Evolutionary conservation across 495 filamentous ascomycete genomes (phyloP), one percentile per base, ranked within the genome.

Genomic region (Penicillium mononematosum): DNA sequence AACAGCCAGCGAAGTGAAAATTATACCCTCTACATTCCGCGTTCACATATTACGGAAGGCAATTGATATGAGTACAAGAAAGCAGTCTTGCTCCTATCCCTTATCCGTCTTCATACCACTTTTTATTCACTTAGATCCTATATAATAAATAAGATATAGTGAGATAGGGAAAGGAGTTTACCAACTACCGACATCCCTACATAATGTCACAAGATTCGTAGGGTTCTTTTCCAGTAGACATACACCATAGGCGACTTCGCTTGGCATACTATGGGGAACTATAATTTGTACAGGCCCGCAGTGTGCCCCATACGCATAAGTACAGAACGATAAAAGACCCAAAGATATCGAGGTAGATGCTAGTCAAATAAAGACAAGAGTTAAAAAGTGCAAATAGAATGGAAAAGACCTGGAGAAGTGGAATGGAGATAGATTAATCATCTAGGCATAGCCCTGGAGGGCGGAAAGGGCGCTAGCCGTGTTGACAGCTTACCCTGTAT

Each of bases 401-500:
- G 14, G 20, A 44, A 44, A 22, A 24, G 42, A 44, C 45, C 45
- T 31, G 5, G 46, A 49, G 27, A 34, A 34, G 31, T 5, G 11
- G 31, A 34, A 34, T 34, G 10, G 29, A 49, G 32, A 27, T n/a
- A 31, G 65, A 66, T 64, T 68, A 66, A 66, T 68, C 60, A 68
- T 68, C 63, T 19, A 31, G 29, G 24, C 36, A 52, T 52, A 55
- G 22, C 22, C 22, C 22, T 22, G 22, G 22, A 22, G 63, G 60
- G 56, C 58, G 61, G 66, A 58, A 64, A 57, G 59, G 48, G 44
- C 71, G 66, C 70, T 72, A 75, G 69, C 62, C 50, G 63, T 74
- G 70, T 73, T 77, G 73, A 74, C 74, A 75, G 65, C 62, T 70
- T 70, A 57, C 64, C 61, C 62, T 58, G 48, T 43, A 58, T 60